A percentile compares a stretch with the other conserved stretches of the same genome.
phyloP scores from a whole-genome alignment of 805 yeast species.

The Wickerhamiella allomyrinae region DNA sequence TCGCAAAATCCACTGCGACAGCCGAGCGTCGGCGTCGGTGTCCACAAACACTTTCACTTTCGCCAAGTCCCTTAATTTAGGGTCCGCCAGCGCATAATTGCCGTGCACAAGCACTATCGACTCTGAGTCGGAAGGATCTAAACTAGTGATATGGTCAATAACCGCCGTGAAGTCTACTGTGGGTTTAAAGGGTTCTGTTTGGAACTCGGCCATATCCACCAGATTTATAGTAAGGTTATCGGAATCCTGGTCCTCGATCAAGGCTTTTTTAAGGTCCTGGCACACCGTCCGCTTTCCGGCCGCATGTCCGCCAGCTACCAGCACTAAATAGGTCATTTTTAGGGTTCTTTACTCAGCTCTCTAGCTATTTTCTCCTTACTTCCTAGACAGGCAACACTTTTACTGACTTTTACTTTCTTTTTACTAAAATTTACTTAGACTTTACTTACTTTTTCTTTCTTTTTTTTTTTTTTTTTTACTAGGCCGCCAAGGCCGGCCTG shows the following conservation, averaged over 20 bases:
- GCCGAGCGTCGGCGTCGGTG: constrained; percentile 70
- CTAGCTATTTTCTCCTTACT: too few relatives aligned
- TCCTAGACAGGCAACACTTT: too few relatives aligned
- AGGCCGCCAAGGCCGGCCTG: too few relatives aligned
- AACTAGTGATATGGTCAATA: background rate
- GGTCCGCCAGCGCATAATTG: constrained; percentile 61
- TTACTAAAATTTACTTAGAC: too few relatives aligned
- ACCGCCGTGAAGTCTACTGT: constrained; percentile 26
- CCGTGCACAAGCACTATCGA: constrained; percentile 49
- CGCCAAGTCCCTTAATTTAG: constrained; percentile 38
- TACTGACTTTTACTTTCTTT: too few relatives aligned
- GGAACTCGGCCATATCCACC: constrained; percentile 34
- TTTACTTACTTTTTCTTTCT: too few relatives aligned
- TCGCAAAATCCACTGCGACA: constrained; percentile 53
- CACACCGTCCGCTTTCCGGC: constrained; percentile 35
- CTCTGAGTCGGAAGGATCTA: background rate
- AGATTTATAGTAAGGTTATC: constrained; percentile 13
- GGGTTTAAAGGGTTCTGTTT: constrained; percentile 16
- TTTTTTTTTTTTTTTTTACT: too few relatives aligned
- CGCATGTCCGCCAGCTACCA: constrained; percentile 51
- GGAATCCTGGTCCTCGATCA: constrained; percentile 18
- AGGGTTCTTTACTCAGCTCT: too few relatives aligned
- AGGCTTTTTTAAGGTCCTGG: constrained; percentile 25
- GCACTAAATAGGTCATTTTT: constrained; percentile 25
- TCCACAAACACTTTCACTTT: constrained; percentile 62